Percentiles rank a stretch among this genome's conserved stretches.
Evolutionary conservation across 2,329 filamentous ascomycete species (phyloP).

Genomic region (Diaporthe helianthi): DNA sequence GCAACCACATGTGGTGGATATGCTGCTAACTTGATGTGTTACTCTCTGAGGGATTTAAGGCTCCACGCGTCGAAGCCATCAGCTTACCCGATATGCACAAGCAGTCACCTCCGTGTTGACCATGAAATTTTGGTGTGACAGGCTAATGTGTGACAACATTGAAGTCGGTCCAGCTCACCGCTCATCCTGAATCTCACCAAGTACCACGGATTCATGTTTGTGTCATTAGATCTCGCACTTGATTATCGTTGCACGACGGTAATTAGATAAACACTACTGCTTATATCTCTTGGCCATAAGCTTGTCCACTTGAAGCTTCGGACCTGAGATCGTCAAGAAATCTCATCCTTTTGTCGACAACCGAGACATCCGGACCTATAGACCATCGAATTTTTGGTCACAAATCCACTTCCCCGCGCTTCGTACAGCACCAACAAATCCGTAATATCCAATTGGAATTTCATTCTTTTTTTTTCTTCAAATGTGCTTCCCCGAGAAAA

Average conservation of each 20-base stretch:
- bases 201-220: not conserved
- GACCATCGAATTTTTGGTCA: too few relatives aligned
- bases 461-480: not conserved
- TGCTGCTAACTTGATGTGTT: not conserved
- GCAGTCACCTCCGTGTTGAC: not conserved
- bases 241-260: not conserved
- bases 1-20: not conserved
- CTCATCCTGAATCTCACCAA: not conserved
- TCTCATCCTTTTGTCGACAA: not conserved
- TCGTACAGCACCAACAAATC: not conserved
- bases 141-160: not conserved
- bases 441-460: not conserved
- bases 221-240: not conserved
- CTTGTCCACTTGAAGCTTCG: not conserved
- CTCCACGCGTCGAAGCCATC: not conserved
- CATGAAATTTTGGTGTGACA: not conserved
- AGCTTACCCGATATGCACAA: not conserved
- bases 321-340: not conserved
- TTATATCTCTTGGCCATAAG: not conserved
- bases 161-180: not conserved
- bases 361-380: not conserved
- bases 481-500: not conserved
- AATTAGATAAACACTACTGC: not conserved
- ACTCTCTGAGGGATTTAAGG: not conserved
- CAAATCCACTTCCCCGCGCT: not conserved